Evolutionary conservation across 306 rosid genomes (phyloP), one percentile per base, ranked within the genome.

Genomic region (Cucurbita argyrosperma): DNA sequence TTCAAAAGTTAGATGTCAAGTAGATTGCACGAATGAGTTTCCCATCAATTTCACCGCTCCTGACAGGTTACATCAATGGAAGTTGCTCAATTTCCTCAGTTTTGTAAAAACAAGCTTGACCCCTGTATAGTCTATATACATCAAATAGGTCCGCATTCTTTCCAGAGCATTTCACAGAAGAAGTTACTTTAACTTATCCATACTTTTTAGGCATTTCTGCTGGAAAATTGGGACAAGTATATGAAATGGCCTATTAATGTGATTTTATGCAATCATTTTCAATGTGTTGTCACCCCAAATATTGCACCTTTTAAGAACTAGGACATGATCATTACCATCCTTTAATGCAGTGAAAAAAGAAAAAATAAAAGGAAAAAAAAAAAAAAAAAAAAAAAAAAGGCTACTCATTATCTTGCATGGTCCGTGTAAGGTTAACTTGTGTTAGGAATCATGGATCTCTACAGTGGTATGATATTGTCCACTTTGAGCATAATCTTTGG

Each of bases 101-200:
- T 85, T 71, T 76, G 78, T 77, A 85, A 83, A 80, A 84, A 80
- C 80, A 94, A 83, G 71, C 78, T 77, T 80, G 77, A 77, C 77
- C 90, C 97, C 57, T 78, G 87, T 83, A 89, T 94, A 81, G 95
- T 89, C 72, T 94, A 90, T 71, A 88, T 94, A 78, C 89, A 85
- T 51, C 98, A 94, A 83, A 94, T 90, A 82, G 97, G 98, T 94
- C 77, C n/a, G 80, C 76, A 67, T 80, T 16, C 58, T 26, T 76
- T 70, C 75, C 14, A 18, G 47, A 37, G 46, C 26, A 72, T 26
- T 66, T 35, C 38, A 19, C 0, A 6, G n/a, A 45, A 67, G 11
- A 21, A 0, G 23, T 43, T 67, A 21, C 72, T 65, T 65, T 26
- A 12, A 46, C 21, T 39, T 65, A 72, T 54, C 13, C 39, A 39